A percentile compares a stretch with the other conserved stretches of the same genome.
Conservation (phyloP, 2,329 filamentous ascomycete species). For the Chaetothyriales sp. region DNA sequence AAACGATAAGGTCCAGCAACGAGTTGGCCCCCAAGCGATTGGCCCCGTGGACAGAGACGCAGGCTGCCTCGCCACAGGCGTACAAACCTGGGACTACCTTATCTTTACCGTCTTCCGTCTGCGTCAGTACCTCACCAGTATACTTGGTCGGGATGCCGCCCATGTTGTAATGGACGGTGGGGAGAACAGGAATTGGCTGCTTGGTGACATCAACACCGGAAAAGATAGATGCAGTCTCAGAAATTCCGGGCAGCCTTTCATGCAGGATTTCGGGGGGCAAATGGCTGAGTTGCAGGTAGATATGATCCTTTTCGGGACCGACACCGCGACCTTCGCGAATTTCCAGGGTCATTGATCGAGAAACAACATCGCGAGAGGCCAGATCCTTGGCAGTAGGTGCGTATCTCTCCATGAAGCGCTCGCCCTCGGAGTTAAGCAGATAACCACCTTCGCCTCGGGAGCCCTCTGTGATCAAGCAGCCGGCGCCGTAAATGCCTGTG, state of each 20-base stretch:
- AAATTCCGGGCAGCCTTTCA: slow-evolving; percentile 95
- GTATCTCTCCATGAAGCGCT: slow-evolving; percentile 99
- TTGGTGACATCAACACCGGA: slow-evolving; percentile 92
- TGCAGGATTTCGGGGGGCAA: slow-evolving; percentile 81
- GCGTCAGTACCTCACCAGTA: slow-evolving; percentile 85
- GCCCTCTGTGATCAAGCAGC: slow-evolving; percentile 94
- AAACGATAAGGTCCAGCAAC: slow-evolving; percentile 90
- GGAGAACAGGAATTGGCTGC: slow-evolving; percentile 90
- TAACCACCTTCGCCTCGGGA: slow-evolving; percentile 97
- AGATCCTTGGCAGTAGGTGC: slow-evolving; percentile 96
- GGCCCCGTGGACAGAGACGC: slow-evolving; percentile 93
- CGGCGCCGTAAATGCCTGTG: slow-evolving; percentile 96
- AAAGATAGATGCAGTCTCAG: slow-evolving; percentile 95
- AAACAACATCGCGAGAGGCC: slow-evolving; percentile 88
- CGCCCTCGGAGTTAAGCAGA: slow-evolving; percentile 91
- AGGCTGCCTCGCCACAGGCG: slow-evolving; percentile 92
- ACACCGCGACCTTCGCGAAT: slow-evolving; percentile 96
- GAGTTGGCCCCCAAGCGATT: slow-evolving; percentile 98
- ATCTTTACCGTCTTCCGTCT: slow-evolving; percentile 75
- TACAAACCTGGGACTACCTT: slow-evolving; percentile 89
- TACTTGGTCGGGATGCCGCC: slow-evolving; percentile 96
- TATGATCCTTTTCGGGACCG: slow-evolving; percentile 92
- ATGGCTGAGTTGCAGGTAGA: slow-evolving; percentile 95
- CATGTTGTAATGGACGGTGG: slow-evolving; percentile 99
- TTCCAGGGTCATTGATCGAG: slow-evolving; percentile 94